A percentile compares a stretch with the other conserved stretches of the same genome.
Evolutionary conservation across 129 eudicot species (phyloP).

Genomic region (Centrapalus pauciflorus): DNA sequence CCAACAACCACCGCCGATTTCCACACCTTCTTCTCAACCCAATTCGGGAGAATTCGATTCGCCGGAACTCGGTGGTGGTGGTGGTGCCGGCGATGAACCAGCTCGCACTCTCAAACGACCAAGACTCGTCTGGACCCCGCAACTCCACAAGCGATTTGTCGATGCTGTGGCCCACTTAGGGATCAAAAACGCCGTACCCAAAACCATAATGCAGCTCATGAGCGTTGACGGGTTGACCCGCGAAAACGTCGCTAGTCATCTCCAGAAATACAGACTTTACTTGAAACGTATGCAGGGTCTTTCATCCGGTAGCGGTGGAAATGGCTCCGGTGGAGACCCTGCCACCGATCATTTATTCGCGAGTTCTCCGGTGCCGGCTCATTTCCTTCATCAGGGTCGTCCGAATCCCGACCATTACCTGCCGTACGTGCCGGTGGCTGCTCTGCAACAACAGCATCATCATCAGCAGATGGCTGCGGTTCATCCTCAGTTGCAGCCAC

Average conservation of each 20-base stretch:
- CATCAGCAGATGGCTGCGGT: conserved; percentile 60
- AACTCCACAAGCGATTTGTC: conserved; percentile 85
- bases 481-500: conserved; percentile 30
- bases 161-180: conserved; percentile 96
- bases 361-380: conserved; percentile 91
- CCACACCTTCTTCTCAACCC: conserved; percentile 32
- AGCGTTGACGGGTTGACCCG: conserved; percentile 92
- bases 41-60: conserved; percentile 70
- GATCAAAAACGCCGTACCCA: conserved; percentile 93
- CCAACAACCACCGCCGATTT: conserved; percentile 25
- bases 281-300: conserved; percentile 89
- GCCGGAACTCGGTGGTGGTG: conserved; percentile 51
- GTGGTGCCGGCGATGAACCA: conserved; percentile 55
- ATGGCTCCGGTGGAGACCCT: conserved; percentile 45
- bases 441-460: conserved; percentile 43
- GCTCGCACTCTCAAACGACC: conserved; percentile 92
- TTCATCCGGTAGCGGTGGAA: conserved; percentile 38
- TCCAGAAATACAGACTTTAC: conserved; percentile 85
- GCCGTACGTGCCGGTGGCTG: conserved; percentile 54
- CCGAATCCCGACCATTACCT: conserved; percentile 49
- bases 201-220: conserved; percentile 97
- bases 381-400: conserved; percentile 58
- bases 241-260: conserved; percentile 89
- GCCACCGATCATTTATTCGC: conserved; percentile 86
- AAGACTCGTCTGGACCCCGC: conserved; percentile 96